Evolutionary conservation across 179 eudicot genomes (phyloP).

Genomic region (Silene vulgaris): DNA sequence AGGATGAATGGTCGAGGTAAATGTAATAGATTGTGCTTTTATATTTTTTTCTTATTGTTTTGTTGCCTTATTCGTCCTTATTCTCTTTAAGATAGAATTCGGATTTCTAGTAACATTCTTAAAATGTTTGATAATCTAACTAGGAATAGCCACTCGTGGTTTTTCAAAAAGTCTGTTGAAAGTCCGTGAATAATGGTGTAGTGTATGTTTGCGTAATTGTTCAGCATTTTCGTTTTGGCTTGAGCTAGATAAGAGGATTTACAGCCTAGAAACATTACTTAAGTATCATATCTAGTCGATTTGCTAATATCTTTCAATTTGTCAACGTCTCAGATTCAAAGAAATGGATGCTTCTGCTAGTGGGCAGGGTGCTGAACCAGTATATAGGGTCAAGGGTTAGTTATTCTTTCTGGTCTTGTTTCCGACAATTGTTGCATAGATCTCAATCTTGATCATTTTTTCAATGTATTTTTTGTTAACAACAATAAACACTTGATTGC

Average conservation of each 20-base stretch:
- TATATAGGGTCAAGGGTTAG: slow-evolving; percentile 67
- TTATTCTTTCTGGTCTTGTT: slow-evolving; percentile 6
- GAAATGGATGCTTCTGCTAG: slow-evolving; percentile 70
- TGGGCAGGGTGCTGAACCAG: slow-evolving; percentile 75
- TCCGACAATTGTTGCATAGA: neutral
- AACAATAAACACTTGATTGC: slow-evolving; percentile 22
- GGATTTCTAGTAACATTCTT: neutral
- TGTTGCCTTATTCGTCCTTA: neutral
- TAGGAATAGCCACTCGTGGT: neutral
- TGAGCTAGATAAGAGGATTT: neutral
- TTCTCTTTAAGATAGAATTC: neutral
- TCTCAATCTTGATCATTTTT: slow-evolving; percentile 9
- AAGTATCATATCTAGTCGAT: neutral
- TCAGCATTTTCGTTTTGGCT: neutral
- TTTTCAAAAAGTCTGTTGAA: slow-evolving; percentile 2
- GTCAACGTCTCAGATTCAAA: slow-evolving; percentile 44
- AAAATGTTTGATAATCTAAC: neutral
- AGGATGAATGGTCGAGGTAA: slow-evolving; percentile 62
- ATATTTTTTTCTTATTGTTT: neutral
- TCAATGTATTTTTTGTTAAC: neutral
- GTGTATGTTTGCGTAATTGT: slow-evolving; percentile 5
- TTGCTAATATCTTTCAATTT: slow-evolving; percentile 18
- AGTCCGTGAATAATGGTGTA: slow-evolving; percentile 6
- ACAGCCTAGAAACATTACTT: neutral
- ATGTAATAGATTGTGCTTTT: slow-evolving; percentile 6